These are phyloP conservation scores for Thuja plicata DNA, from an alignment of 83 land plant genomes.

Conservation along the genomic window DNA sequence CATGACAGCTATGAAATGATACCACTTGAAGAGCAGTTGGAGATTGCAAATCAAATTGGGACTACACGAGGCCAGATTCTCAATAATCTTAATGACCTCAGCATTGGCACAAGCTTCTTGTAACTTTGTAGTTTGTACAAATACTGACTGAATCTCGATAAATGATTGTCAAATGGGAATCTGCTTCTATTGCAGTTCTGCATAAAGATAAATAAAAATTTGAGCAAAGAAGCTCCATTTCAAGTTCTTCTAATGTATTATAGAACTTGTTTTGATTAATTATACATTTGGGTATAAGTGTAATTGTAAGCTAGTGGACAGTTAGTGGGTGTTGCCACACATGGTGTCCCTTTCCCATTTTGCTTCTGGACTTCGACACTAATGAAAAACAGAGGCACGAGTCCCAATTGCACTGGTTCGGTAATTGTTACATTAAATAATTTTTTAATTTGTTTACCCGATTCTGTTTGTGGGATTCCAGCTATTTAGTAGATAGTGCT, in stretches of 20 bases:
- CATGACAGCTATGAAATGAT: constrained; percentile 84
- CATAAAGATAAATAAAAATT: neutral
- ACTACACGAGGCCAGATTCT: constrained; percentile 88
- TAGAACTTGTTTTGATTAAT: neutral
- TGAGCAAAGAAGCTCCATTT: neutral
- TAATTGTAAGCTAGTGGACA: neutral
- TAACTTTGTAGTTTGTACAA: constrained; percentile 23
- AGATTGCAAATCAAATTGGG: constrained; percentile 86
- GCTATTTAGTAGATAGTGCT: neutral
- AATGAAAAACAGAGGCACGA: neutral
- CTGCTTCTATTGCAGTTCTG: neutral
- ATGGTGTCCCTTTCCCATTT: neutral
- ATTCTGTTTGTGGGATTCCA: neutral
- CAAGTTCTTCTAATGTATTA: neutral
- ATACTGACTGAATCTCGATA: neutral
- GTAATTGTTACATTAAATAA: neutral
- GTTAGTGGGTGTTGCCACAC: neutral
- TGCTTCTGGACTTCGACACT: neutral
- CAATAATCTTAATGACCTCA: constrained; percentile 80
- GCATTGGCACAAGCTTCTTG: constrained; percentile 79
- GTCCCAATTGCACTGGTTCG: neutral
- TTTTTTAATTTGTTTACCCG: neutral
- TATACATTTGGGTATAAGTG: neutral
- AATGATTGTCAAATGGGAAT: neutral
- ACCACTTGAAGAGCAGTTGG: constrained; percentile 83